phyloP scores from a whole-genome alignment of 257 asterid species.

The Nicotiana paniculata region DNA sequence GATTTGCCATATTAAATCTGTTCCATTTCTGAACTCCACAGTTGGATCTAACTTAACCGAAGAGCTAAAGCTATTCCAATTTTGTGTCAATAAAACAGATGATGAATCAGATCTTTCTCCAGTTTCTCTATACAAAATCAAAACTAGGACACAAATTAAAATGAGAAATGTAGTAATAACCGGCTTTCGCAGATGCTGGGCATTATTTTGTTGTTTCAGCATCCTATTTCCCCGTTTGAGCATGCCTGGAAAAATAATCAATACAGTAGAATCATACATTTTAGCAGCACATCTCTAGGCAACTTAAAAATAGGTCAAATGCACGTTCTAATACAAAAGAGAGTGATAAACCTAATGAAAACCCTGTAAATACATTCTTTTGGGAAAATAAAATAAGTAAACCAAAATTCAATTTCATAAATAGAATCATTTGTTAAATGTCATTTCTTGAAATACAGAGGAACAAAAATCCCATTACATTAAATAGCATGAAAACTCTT shows the following conservation, averaged over 20 bases:
- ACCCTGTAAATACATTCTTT: not conserved
- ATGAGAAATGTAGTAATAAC: conserved; percentile 32
- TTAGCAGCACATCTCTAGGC: not conserved
- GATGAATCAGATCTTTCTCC: conserved; percentile 23
- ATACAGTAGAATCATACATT: conserved; percentile 4
- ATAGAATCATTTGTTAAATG: not conserved
- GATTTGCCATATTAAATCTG: conserved; percentile 76
- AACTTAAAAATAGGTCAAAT: not conserved
- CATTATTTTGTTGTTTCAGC: conserved; percentile 36
- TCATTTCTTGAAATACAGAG: not conserved
- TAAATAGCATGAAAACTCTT: not conserved
- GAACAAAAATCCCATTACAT: not conserved
- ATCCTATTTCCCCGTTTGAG: conserved; percentile 42
- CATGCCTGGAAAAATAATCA: conserved; percentile 32
- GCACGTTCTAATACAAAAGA: not conserved
- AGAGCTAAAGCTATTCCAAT: conserved; percentile 51
- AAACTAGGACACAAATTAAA: conserved; percentile 30
- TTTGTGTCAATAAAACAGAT: conserved; percentile 26
- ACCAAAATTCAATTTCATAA: not conserved
- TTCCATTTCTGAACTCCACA: conserved; percentile 51
- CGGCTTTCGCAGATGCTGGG: conserved; percentile 26
- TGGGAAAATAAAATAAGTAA: not conserved
- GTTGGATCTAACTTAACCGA: conserved; percentile 49
- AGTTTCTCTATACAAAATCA: conserved; percentile 34
- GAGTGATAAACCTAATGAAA: not conserved